phyloP scores from a whole-genome alignment of 2,329 filamentous ascomycete species.

The Pyrenophora teres region DNA sequence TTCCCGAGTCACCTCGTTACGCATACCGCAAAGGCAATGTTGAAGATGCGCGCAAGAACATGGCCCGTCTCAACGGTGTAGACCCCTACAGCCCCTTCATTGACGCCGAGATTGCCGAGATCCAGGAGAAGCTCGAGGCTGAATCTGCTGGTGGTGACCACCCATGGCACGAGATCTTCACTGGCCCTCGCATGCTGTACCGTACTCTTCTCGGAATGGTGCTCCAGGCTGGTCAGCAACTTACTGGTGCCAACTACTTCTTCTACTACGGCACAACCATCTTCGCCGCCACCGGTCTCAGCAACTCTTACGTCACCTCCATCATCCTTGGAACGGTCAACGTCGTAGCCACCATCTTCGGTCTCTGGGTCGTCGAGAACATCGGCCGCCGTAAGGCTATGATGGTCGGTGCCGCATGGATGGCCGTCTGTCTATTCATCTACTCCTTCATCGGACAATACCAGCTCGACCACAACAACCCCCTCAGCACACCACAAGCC shows the following conservation, averaged over 20 bases:
- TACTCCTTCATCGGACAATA: conserved; percentile 56
- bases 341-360: conserved; percentile 53
- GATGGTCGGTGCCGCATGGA: conserved; percentile 54
- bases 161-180: conserved; percentile 63
- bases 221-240: conserved; percentile 69
- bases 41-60: conserved; percentile 57
- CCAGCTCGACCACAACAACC: conserved; percentile 40
- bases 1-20: conserved; percentile 63
- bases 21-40: conserved; percentile 60
- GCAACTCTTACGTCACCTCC: conserved; percentile 53
- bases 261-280: conserved; percentile 55
- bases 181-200: conserved; percentile 69
- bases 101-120: conserved; percentile 59
- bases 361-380: conserved; percentile 54
- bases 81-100: conserved; percentile 60
- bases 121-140: conserved; percentile 60
- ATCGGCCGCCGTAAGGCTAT: conserved; percentile 54
- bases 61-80: conserved; percentile 61
- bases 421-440: conserved; percentile 63
- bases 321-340: conserved; percentile 58
- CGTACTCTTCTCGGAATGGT: conserved; percentile 66
- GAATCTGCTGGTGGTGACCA: conserved; percentile 50
- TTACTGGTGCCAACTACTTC: conserved; percentile 65
- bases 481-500: conserved; percentile 47
- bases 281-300: conserved; percentile 49